A percentile compares a stretch with the other conserved stretches of the same genome.
phyloP scores from a whole-genome alignment of 2,329 filamentous ascomycete species.

The Ophiocordyceps robertsii region DNA sequence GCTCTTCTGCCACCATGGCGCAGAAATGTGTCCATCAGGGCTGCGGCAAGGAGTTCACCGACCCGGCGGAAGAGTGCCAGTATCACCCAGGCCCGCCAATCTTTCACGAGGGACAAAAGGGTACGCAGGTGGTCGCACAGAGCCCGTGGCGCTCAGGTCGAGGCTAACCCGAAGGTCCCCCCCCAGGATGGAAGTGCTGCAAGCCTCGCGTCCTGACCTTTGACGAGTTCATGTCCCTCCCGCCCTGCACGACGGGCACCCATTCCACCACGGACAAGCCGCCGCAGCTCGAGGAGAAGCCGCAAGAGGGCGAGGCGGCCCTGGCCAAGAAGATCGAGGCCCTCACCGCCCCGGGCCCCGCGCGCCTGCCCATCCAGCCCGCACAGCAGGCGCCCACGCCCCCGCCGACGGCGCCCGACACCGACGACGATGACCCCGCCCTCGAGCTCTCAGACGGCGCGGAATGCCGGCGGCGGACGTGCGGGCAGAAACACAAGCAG shows the following conservation, averaged over 20 bases:
- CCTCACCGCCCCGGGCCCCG: slow-evolving; percentile 25
- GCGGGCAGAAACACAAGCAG: slow-evolving; percentile 52
- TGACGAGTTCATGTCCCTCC: slow-evolving; percentile 89
- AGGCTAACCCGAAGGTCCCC: neutral
- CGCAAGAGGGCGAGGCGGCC: slow-evolving; percentile 25
- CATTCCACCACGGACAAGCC: slow-evolving; percentile 76
- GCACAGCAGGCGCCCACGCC: slow-evolving; percentile 34
- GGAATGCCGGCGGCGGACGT: slow-evolving; percentile 66
- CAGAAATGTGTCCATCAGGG: slow-evolving; percentile 94
- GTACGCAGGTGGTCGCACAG: slow-evolving; percentile 30
- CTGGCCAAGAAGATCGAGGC: slow-evolving; percentile 37
- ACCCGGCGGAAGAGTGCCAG: slow-evolving; percentile 68
- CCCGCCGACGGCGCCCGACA: slow-evolving; percentile 55
- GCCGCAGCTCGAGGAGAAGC: slow-evolving; percentile 47
- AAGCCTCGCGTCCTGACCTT: slow-evolving; percentile 94
- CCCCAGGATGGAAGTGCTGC: slow-evolving; percentile 92
- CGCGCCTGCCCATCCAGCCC: slow-evolving; percentile 23
- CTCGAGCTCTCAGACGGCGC: slow-evolving; percentile 60
- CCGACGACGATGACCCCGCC: slow-evolving; percentile 74
- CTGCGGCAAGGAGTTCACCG: slow-evolving; percentile 78
- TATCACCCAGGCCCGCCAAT: slow-evolving; percentile 91
- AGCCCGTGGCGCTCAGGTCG: neutral
- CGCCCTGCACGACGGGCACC: slow-evolving; percentile 83
- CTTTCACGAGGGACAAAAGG: slow-evolving; percentile 98
- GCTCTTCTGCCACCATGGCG: slow-evolving; percentile 35